Evolutionary conservation across 2,329 filamentous ascomycete genomes (phyloP).

Genomic region (Zymoseptoria ardabiliae): DNA sequence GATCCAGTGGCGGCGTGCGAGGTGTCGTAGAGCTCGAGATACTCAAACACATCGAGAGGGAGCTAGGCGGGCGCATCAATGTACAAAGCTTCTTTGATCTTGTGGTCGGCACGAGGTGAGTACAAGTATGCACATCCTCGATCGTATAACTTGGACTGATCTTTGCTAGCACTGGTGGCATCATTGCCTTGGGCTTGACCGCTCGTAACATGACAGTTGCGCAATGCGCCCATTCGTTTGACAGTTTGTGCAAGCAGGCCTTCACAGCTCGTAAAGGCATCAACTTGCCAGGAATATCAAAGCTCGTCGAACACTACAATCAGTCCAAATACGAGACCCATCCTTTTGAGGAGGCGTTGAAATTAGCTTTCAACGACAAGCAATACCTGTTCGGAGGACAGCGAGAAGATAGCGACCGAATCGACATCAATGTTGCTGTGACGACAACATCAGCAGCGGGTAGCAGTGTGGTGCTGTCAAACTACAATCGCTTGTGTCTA

Average conservation of each 20-base stretch:
- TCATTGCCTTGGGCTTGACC: slow-evolving; percentile 19
- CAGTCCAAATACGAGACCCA: background rate
- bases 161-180: background rate
- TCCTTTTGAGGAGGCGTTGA: no score
- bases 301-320: slow-evolving; percentile 9
- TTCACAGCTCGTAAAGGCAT: slow-evolving; percentile 2
- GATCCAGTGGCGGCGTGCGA: slow-evolving; percentile 35
- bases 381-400: no score
- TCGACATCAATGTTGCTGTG: no score
- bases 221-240: slow-evolving; percentile 28
- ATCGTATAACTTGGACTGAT: background rate
- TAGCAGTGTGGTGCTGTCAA: no score
- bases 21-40: slow-evolving; percentile 38
- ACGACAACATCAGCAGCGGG: no score
- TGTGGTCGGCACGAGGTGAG: slow-evolving; percentile 34
- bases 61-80: slow-evolving; percentile 29
- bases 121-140: background rate
- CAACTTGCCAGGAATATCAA: slow-evolving; percentile 1
- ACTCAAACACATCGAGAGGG: slow-evolving; percentile 31
- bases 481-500: no score
- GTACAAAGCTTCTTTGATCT: slow-evolving; percentile 41
- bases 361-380: no score
- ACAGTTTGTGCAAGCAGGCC: slow-evolving; percentile 18
- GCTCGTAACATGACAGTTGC: slow-evolving; percentile 16
- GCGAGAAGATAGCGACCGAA: no score